Evolutionary conservation across 768 basidiomycete species (phyloP), one percentile per base, ranked within the genome.

Genomic region (Lyophyllum decastes): DNA sequence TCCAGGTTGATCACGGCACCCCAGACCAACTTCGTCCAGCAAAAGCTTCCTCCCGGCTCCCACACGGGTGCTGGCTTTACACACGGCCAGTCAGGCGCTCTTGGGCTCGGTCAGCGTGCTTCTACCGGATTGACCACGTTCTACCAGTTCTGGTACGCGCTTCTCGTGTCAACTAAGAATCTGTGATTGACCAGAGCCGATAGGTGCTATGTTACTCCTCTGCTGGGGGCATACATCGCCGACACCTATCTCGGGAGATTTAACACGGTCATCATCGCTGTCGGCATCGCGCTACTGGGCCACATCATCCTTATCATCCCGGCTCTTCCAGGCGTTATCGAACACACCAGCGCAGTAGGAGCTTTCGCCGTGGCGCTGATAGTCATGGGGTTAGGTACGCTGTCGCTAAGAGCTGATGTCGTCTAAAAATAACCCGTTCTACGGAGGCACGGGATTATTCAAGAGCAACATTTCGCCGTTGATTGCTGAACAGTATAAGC

Each of bases 381-480:
- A 49, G 72, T 91, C 49, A 88, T 84, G 68, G 82, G 83, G 10
- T 64, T 79, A 8, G 80, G 74, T 72, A 53, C 12, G 68, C 59
- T 17, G 10, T 6, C 11, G 33, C n/a, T 26, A 11, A 16, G 35
- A 26, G 4, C 88, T 88, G 0, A 80, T n/a, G n/a, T n/a, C 89
- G 8, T 79, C 76, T 2, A 75, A 71, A 44, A 70, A 57, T n/a
- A n/a, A n/a, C 82, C 22, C 87, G 91, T 46, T 83, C 90, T n/a
- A n/a, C n/a, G n/a, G n/a, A 72, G 83, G 89, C 17, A 82, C 89
- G 10, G 89, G 89, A 7, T 74, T 86, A 22, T 89, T 92, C 81
- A 91, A 92, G 72, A 72, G 85, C 1, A 92, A 90, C 68, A 85
- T 92, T 60, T 87, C 86, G 0, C 90, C 90, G 1, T 75, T 93